These are phyloP conservation scores for Cladosporium sp. DNA, from an alignment of 2,329 filamentous ascomycete genomes.

Conservation along the genomic window DNA sequence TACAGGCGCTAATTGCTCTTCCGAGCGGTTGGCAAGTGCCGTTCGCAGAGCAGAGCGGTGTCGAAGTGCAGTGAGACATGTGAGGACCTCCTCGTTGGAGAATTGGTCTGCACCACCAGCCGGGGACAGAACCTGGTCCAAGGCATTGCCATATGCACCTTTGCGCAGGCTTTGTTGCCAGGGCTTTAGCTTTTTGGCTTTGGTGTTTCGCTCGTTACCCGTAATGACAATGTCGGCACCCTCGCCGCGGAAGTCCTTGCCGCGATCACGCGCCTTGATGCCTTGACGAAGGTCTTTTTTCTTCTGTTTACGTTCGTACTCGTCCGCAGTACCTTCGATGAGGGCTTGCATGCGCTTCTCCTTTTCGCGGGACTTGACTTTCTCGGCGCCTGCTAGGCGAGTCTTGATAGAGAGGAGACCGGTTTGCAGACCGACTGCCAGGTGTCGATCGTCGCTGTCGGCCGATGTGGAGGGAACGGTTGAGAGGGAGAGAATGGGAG, in stretches of 20 bases:
- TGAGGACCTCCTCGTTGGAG: slow-evolving; percentile 51
- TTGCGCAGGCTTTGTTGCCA: slow-evolving; percentile 83
- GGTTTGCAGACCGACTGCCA: slow-evolving; percentile 91
- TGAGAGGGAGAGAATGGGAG: slow-evolving; percentile 78
- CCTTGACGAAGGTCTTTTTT: slow-evolving; percentile 57
- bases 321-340: slow-evolving; percentile 69
- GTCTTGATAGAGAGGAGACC: slow-evolving; percentile 89
- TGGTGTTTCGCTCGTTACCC: slow-evolving; percentile 57
- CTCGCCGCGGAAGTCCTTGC: slow-evolving; percentile 77
- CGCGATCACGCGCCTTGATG: slow-evolving; percentile 56
- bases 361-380: slow-evolving; percentile 67
- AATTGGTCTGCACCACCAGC: slow-evolving; percentile 18
- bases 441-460: slow-evolving; percentile 76
- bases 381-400: slow-evolving; percentile 77
- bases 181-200: slow-evolving; percentile 58
- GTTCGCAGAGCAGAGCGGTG: slow-evolving; percentile 81
- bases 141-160: slow-evolving; percentile 68
- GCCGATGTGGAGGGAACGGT: slow-evolving; percentile 63
- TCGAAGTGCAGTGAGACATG: slow-evolving; percentile 74
- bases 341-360: slow-evolving; percentile 82
- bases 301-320: slow-evolving; percentile 66
- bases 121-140: slow-evolving; percentile 67
- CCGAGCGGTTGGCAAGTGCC: slow-evolving; percentile 75
- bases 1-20: slow-evolving; percentile 73
- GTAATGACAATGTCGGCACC: slow-evolving; percentile 85